These are phyloP conservation scores for Ambrosiella beaveri DNA, from an alignment of 2,329 filamentous ascomycete species.

Conservation along the genomic window DNA sequence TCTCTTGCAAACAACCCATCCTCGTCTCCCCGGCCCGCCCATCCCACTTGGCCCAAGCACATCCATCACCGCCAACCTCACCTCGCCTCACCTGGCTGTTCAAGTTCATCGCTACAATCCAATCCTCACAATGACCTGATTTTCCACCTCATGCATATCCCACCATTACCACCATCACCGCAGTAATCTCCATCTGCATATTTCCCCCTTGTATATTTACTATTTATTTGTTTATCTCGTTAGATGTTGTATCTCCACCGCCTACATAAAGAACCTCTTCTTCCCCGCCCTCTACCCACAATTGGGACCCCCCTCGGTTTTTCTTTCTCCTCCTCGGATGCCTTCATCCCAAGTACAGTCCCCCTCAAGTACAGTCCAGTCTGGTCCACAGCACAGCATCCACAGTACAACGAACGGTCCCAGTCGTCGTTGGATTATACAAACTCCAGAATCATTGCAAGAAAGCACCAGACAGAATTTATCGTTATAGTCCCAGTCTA, in stretches of 20 bases:
- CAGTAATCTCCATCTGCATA: neutral
- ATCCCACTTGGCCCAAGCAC: no score
- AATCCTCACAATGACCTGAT: neutral
- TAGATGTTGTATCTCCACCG: neutral
- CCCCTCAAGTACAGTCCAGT: neutral
- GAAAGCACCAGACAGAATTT: no score
- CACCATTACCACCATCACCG: neutral
- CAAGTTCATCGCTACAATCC: neutral
- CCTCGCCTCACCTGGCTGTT: neutral
- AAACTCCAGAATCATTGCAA: no score
- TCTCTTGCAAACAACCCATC: no score
- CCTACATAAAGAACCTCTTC: neutral
- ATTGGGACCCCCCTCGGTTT: neutral
- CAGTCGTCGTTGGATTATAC: no score
- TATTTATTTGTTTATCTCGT: neutral
- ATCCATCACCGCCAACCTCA: no score
- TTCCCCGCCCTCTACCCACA: neutral
- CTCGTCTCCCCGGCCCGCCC: no score
- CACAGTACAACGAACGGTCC: neutral
- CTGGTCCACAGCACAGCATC: neutral
- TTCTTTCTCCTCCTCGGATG: neutral
- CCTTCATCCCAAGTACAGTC: neutral
- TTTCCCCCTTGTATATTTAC: neutral
- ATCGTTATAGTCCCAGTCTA: neutral
- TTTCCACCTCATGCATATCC: neutral